Percentiles rank a stretch among this genome's conserved stretches.
Conservation (phyloP, 2,329 filamentous ascomycete genomes). For the Ceratocystis colombiana region DNA sequence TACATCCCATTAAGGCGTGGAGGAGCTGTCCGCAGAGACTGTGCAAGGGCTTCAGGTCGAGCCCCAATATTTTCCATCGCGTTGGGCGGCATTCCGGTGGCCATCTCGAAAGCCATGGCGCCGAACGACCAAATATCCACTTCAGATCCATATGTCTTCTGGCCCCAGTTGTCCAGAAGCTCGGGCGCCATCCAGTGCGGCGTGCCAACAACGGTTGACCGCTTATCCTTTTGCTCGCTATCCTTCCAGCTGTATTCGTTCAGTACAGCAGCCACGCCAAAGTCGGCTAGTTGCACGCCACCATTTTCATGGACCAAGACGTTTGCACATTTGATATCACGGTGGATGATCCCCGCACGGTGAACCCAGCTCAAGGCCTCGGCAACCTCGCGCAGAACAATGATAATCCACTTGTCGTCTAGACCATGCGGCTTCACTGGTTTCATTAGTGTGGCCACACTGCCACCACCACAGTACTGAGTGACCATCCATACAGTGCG, state of each 20-base stretch:
- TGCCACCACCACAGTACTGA: constrained; percentile 76
- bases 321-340: constrained; percentile 68
- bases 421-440: constrained; percentile 55
- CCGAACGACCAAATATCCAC: constrained; percentile 82
- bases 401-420: constrained; percentile 61
- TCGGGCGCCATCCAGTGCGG: constrained; percentile 83
- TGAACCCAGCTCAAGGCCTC: constrained; percentile 60
- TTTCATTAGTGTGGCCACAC: constrained; percentile 62
- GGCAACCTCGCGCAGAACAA: constrained; percentile 56
- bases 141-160: constrained; percentile 51
- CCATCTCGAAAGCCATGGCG: constrained; percentile 70
- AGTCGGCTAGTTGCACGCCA: constrained; percentile 71
- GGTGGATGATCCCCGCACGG: constrained; percentile 57
- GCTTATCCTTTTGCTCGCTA: constrained; percentile 66
- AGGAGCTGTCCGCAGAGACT: constrained; percentile 49
- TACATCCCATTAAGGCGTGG: constrained; percentile 64
- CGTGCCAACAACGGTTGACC: constrained; percentile 71
- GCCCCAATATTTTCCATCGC: constrained; percentile 38
- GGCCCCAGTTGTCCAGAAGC: constrained; percentile 49
- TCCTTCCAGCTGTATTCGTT: constrained; percentile 30
- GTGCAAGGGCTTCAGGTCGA: constrained; percentile 38
- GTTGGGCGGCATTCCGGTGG: constrained; percentile 65
- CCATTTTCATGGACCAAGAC: constrained; percentile 69
- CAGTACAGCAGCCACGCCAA: constrained; percentile 60
- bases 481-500: constrained; percentile 81